A percentile compares a stretch with the other conserved stretches of the same genome.
These are phyloP conservation scores for Mycosphaerella sp. DNA, from an alignment of 2,329 filamentous ascomycete species.

Conservation along the genomic window DNA sequence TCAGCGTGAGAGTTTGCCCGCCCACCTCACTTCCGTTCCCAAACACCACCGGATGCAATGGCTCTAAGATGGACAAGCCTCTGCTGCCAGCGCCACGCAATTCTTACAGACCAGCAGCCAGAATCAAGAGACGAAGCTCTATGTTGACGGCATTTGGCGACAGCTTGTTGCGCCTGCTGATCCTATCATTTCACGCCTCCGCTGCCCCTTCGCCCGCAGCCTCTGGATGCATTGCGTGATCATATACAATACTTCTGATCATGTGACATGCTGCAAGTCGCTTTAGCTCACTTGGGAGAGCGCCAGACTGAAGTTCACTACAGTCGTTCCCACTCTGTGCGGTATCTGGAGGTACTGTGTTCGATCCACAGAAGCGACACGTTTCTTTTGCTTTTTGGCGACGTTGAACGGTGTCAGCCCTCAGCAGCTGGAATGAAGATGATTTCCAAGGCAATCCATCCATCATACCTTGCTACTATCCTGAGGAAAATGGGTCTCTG, in stretches of 20 bases:
- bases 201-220: neutral
- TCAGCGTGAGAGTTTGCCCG: too few relatives aligned
- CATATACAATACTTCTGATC: too few relatives aligned
- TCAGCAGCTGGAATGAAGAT: neutral
- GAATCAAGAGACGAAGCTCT: too few relatives aligned
- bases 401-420: neutral
- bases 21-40: too few relatives aligned
- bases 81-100: too few relatives aligned
- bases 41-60: too few relatives aligned
- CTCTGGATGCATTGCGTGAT: neutral
- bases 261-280: neutral
- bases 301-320: slow-evolving; percentile 10
- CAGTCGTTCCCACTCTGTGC: slow-evolving; percentile 9
- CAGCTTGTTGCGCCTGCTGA: too few relatives aligned
- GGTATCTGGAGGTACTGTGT: slow-evolving; percentile 17
- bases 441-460: neutral
- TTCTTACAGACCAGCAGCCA: too few relatives aligned
- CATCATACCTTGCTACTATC: neutral
- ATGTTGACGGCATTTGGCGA: too few relatives aligned
- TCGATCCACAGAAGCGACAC: slow-evolving; percentile 11
- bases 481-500: neutral
- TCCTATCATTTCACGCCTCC: neutral
- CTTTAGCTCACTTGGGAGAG: slow-evolving; percentile 13
- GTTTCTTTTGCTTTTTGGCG: neutral
- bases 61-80: too few relatives aligned